phyloP scores from a whole-genome alignment of 2,329 filamentous ascomycete species.

The Ilyonectria destructans region DNA sequence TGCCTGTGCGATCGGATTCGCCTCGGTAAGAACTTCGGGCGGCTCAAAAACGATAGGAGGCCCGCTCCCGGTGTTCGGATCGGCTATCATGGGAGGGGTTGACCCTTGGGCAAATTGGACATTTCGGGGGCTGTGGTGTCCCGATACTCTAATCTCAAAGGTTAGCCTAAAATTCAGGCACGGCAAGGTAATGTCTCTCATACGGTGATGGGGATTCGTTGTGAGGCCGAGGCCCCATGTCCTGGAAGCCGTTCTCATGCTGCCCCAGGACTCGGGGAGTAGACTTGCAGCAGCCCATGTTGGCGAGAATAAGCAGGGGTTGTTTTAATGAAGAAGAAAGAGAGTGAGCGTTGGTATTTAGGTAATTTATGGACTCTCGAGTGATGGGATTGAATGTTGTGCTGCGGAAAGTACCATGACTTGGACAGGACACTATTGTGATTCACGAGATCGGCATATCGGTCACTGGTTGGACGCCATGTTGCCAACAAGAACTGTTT shows the following conservation, averaged over 20 bases:
- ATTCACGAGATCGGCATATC: constrained; percentile 2
- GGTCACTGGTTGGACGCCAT: not conserved
- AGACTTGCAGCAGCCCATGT: constrained; percentile 31
- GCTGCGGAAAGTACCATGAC: not conserved
- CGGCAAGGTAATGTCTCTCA: not conserved
- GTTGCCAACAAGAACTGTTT: not conserved
- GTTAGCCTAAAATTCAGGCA: constrained; percentile 8
- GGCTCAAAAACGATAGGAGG: constrained; percentile 8
- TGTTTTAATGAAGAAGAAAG: constrained; percentile 5
- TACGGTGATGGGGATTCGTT: constrained; percentile 12
- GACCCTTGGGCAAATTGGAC: not conserved
- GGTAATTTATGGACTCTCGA: not conserved
- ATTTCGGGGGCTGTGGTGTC: not conserved
- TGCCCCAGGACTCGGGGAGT: constrained; percentile 1
- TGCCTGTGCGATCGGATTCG: too few species aligned
- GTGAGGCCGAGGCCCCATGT: constrained; percentile 28
- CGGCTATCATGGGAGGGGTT: not conserved
- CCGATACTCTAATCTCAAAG: not conserved
- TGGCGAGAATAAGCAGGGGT: not conserved
- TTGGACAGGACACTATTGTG: not conserved
- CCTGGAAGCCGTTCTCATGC: constrained; percentile 29
- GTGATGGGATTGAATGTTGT: not conserved
- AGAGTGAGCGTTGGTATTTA: not conserved
- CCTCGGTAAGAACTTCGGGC: not conserved
- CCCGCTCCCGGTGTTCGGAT: not conserved